Percentiles rank a stretch among this genome's conserved stretches.
These are phyloP conservation scores for Dipteronia sinensis DNA, from an alignment of 345 rosid genomes.

Conservation along the genomic window DNA sequence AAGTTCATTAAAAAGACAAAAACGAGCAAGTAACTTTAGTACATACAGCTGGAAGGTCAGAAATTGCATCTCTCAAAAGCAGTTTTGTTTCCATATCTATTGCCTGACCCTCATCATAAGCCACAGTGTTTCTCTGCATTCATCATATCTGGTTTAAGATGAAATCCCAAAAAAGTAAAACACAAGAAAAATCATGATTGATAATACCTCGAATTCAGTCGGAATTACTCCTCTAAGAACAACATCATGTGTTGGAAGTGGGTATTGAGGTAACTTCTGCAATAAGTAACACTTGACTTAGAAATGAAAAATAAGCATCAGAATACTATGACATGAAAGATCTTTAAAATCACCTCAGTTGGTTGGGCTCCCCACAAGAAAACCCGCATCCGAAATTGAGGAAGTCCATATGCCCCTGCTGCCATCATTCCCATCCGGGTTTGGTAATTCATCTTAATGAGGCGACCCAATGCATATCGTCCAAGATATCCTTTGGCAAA, in stretches of 20 bases:
- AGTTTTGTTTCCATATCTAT: conserved; percentile 38
- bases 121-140: conserved; percentile 46
- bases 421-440: conserved; percentile 79
- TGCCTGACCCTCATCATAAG: conserved; percentile 45
- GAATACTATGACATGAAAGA: neutral
- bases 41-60: conserved; percentile 62
- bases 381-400: conserved; percentile 73
- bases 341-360: conserved; percentile 35
- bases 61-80: conserved; percentile 53
- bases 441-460: conserved; percentile 70
- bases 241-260: conserved; percentile 83
- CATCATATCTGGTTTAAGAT: neutral
- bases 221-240: conserved; percentile 59
- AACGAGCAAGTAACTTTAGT: neutral
- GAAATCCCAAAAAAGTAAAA: neutral
- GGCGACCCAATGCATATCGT: conserved; percentile 66
- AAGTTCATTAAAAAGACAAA: neutral
- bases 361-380: conserved; percentile 84
- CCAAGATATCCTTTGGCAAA: conserved; percentile 61
- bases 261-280: conserved; percentile 71
- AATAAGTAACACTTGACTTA: conserved; percentile 5
- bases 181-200: neutral
- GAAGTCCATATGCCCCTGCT: conserved; percentile 88
- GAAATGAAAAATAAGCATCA: neutral
- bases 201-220: conserved; percentile 59